These are phyloP conservation scores for Blumeria hordei DNA, from an alignment of 2,329 filamentous ascomycete species.

Conservation along the genomic window DNA sequence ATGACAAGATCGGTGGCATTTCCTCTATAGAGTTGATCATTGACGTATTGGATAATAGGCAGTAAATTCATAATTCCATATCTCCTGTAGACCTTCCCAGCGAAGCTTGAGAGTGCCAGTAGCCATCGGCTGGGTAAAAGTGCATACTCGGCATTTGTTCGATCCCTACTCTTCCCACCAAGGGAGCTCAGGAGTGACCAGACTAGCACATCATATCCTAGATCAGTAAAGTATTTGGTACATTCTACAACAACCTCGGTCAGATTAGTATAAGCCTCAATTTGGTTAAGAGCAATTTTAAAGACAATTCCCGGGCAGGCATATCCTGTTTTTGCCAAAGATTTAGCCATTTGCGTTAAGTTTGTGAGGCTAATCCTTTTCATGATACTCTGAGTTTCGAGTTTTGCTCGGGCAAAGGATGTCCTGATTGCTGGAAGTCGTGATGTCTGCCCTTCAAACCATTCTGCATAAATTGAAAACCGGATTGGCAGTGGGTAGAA, in stretches of 20 bases:
- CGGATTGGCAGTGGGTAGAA: conserved; percentile 52
- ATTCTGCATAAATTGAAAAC: conserved; percentile 81
- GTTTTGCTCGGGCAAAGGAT: conserved; percentile 51
- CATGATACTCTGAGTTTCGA: conserved; percentile 65
- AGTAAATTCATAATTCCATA: conserved; percentile 65
- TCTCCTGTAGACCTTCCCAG: conserved; percentile 68
- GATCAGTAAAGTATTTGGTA: conserved; percentile 73
- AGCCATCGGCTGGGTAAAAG: conserved; percentile 77
- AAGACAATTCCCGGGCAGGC: conserved; percentile 83
- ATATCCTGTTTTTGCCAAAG: conserved; percentile 76
- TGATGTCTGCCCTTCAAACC: conserved; percentile 62
- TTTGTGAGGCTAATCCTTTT: conserved; percentile 81
- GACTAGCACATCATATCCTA: conserved; percentile 80
- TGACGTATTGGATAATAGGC: conserved; percentile 75
- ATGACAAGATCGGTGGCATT: conserved; percentile 84
- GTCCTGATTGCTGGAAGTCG: conserved; percentile 51
- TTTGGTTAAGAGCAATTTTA: conserved; percentile 65
- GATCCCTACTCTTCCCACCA: conserved; percentile 35
- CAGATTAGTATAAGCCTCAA: conserved; percentile 84
- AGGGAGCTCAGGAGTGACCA: conserved; percentile 71
- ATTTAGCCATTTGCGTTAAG: conserved; percentile 61
- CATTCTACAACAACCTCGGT: conserved; percentile 91
- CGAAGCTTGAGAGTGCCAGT: conserved; percentile 70
- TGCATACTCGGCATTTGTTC: conserved; percentile 36
- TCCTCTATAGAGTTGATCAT: conserved; percentile 54